Base-by-base conservation (phyloP, 1,284 basidiomycete genomes). In the Cryptococcus sp. region DNA sequence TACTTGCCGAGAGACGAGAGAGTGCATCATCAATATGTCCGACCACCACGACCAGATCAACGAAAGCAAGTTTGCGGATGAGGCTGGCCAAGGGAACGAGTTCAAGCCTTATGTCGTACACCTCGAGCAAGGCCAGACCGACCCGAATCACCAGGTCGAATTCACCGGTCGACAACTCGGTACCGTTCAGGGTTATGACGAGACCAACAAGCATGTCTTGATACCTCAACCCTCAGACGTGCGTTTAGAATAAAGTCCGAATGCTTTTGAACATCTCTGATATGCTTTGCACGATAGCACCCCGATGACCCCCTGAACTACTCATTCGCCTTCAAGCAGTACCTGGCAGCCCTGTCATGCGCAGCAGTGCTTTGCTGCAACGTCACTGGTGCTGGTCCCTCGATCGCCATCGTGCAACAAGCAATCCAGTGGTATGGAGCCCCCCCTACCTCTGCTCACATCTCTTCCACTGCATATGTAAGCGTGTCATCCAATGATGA, bases 271-370 rank as follows among this genome's bases (percentile, higher is more conserved):
- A 19, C n/a, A 45, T 10, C 5, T n/a, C 22, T 45, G 42, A 22
- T 45, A 5, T 35, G 30, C 30, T 13, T 35, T 13, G 2, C 4
- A 35, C 13, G 2, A 5, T 15, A 45, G 42, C 22, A n/a, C 42
- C 42, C 42, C 42, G 42, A 45, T 13, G 42, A 45, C 22, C 42
- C 42, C n/a, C n/a, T 45, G 42, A 45, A 45, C 42, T 45, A 45
- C 22, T 45, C 42, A 13, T 22, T 8, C 22, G 42, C 42, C n/a
- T 45, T 45, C 42, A 45, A 45, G 42, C 42, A 45, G 22, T 45
- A 45, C 42, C 42, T 45, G 3, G 42, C 42, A 19, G 42, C 42
- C 6, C 22, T 45, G 42, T 45, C 42, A 19, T 45, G 42, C 22
- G 42, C 42, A 45, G 42, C 42, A 19, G 42, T 45, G 11, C 42